A percentile compares a stretch with the other conserved stretches of the same genome.
Evolutionary conservation across 768 basidiomycete genomes (phyloP).

Genomic region (Suillus spraguei): DNA sequence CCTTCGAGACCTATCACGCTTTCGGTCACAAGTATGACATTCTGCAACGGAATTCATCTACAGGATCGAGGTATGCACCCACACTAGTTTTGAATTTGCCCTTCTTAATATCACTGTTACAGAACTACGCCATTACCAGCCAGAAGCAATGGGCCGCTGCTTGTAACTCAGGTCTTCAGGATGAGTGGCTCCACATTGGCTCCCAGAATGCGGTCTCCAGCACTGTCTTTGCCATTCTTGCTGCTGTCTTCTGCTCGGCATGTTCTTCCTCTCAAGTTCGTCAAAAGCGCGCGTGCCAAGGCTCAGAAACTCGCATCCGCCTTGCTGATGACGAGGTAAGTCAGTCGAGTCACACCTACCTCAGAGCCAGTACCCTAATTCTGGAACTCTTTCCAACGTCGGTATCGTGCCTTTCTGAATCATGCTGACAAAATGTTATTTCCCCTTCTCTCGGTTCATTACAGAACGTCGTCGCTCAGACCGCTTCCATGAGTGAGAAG

Average conservation of each 20-base stretch:
- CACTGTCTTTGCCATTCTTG: conserved; percentile 35
- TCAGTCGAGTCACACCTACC: not conserved
- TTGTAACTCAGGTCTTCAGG: conserved; percentile 37
- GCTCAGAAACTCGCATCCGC: conserved; percentile 35
- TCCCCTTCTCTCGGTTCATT: too few species aligned
- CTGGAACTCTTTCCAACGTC: conserved; percentile 18
- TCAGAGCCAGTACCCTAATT: conserved; percentile 9
- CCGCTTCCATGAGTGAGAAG: conserved; percentile 33
- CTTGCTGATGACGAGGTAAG: conserved; percentile 42
- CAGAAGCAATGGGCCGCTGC: conserved; percentile 47
- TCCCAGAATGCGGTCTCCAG: conserved; percentile 33
- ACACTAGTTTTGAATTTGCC: not conserved
- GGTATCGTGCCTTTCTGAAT: conserved; percentile 12
- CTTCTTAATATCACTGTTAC: conserved; percentile 3
- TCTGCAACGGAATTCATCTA: conserved; percentile 84
- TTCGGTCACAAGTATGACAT: too few species aligned
- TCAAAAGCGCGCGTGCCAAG: conserved; percentile 35
- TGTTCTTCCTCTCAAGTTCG: conserved; percentile 35
- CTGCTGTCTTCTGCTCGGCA: conserved; percentile 38
- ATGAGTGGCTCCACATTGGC: conserved; percentile 35
- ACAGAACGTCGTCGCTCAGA: conserved; percentile 23
- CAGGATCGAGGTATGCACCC: conserved; percentile 62
- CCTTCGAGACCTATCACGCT: too few species aligned
- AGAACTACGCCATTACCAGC: conserved; percentile 49
- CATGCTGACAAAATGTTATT: conserved; percentile 11